phyloP scores from a whole-genome alignment of 805 yeast species.

The Kodamaea neixiangensis region DNA sequence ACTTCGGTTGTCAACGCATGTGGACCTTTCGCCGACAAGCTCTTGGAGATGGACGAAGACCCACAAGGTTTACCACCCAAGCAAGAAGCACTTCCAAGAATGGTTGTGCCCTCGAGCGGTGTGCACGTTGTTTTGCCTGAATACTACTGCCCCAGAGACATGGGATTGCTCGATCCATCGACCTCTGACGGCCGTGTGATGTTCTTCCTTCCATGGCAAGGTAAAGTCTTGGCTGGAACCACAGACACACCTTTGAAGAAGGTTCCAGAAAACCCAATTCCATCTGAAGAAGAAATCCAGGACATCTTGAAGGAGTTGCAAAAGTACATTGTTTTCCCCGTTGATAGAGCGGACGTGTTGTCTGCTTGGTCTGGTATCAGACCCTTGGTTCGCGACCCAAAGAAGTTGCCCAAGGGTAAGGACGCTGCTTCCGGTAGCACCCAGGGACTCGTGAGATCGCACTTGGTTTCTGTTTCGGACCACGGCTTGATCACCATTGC shows the following conservation, averaged over 20 bases:
- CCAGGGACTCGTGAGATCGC: slow-evolving; percentile 89
- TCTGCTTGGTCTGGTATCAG: slow-evolving; percentile 98
- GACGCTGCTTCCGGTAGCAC: slow-evolving; percentile 52
- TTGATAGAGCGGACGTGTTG: slow-evolving; percentile 83
- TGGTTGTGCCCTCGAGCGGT: slow-evolving; percentile 95
- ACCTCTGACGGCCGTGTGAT: slow-evolving; percentile 95
- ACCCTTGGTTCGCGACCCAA: slow-evolving; percentile 87
- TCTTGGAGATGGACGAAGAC: slow-evolving; percentile 83
- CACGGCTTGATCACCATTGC: slow-evolving; percentile 84
- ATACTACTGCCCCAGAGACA: slow-evolving; percentile 81
- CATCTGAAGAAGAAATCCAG: slow-evolving; percentile 84
- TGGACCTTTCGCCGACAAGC: slow-evolving; percentile 86
- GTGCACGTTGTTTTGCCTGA: slow-evolving; percentile 92
- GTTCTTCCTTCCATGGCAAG: slow-evolving; percentile 98
- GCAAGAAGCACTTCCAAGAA: slow-evolving; percentile 54
- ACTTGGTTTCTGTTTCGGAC: slow-evolving; percentile 69
- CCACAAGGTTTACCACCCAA: slow-evolving; percentile 64
- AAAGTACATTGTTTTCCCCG: slow-evolving; percentile 86
- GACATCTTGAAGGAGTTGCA: slow-evolving; percentile 86
- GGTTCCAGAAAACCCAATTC: slow-evolving; percentile 75
- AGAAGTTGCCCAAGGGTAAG: slow-evolving; percentile 47
- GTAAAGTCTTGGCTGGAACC: slow-evolving; percentile 93
- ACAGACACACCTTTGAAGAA: slow-evolving; percentile 83
- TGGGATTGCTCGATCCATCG: slow-evolving; percentile 89
- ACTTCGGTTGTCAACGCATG: slow-evolving; percentile 87